These are phyloP conservation scores for Aspergillus asperescens DNA, from an alignment of 495 filamentous ascomycete species.

Conservation along the genomic window DNA sequence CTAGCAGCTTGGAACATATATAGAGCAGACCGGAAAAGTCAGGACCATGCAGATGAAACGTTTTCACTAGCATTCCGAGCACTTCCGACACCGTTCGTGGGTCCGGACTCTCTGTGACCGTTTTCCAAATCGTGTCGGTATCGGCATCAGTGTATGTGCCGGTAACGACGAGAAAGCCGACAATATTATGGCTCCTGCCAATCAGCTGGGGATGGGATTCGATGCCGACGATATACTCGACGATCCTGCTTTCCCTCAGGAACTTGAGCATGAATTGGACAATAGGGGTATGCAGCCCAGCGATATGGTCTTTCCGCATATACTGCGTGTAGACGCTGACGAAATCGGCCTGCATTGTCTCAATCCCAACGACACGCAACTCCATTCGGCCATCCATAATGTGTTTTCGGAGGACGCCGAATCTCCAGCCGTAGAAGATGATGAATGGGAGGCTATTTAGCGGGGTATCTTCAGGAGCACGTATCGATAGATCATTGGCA, in stretches of 20 bases:
- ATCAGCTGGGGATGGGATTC: slow-evolving; percentile 92
- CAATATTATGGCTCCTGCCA: slow-evolving; percentile 69
- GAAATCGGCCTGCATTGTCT: slow-evolving; percentile 66
- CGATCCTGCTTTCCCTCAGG: slow-evolving; percentile 58
- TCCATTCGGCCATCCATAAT: slow-evolving; percentile 86
- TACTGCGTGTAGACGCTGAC: slow-evolving; percentile 55
- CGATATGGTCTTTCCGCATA: slow-evolving; percentile 34
- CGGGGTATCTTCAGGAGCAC: slow-evolving; percentile 33
- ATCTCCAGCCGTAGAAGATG: slow-evolving; percentile 62
- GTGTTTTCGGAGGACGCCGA: slow-evolving; percentile 61
- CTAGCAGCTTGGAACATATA: slow-evolving; percentile 66
- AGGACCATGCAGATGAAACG: slow-evolving; percentile 52
- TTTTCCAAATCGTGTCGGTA: slow-evolving; percentile 80
- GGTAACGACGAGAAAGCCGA: slow-evolving; percentile 85
- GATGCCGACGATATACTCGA: slow-evolving; percentile 83
- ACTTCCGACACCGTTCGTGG: slow-evolving; percentile 77
- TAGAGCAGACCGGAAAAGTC: slow-evolving; percentile 54
- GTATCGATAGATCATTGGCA: slow-evolving; percentile 31
- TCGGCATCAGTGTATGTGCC: slow-evolving; percentile 63
- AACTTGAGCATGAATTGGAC: slow-evolving; percentile 61
- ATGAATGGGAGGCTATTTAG: slow-evolving; percentile 33
- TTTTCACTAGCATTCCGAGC: slow-evolving; percentile 64
- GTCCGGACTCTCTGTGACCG: slow-evolving; percentile 76
- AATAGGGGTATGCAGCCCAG: slow-evolving; percentile 42
- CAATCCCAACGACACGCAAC: slow-evolving; percentile 68